A percentile compares a stretch with the other conserved stretches of the same genome.
Conservation (phyloP, 192 early-diverging fungal genomes). For the Linnemannia elongata region DNA sequence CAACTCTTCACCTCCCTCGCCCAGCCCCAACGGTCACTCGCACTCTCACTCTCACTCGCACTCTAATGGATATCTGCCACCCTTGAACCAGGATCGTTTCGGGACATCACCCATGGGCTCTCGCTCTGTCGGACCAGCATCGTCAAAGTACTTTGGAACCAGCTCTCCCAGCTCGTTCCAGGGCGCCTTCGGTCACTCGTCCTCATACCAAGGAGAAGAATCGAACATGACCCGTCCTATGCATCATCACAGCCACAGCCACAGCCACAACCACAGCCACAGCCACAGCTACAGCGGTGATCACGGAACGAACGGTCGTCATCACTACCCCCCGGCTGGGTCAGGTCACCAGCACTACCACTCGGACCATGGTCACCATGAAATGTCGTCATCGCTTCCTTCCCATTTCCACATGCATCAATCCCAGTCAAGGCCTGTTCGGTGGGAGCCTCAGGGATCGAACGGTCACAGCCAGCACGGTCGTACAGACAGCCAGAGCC, state of each 20-base stretch:
- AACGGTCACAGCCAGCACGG: slow-evolving; percentile 29
- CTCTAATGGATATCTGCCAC: slow-evolving; percentile 33
- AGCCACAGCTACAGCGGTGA: slow-evolving; percentile 29
- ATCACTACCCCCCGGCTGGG: slow-evolving; percentile 29
- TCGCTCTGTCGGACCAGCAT: slow-evolving; percentile 27
- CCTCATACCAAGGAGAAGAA: slow-evolving; percentile 33
- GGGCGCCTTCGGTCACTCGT: slow-evolving; percentile 22
- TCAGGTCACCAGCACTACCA: slow-evolving; percentile 34
- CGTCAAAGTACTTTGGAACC: slow-evolving; percentile 52
- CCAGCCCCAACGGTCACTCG: slow-evolving; percentile 37
- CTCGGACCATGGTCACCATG: slow-evolving; percentile 42
- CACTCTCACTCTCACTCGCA: slow-evolving; percentile 13
- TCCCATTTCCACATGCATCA: slow-evolving; percentile 44
- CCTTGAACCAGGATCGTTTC: slow-evolving; percentile 31
- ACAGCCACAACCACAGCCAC: slow-evolving; percentile 32
- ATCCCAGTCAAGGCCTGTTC: slow-evolving; percentile 35
- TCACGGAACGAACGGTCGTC: slow-evolving; percentile 11
- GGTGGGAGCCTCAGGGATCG: slow-evolving; percentile 41
- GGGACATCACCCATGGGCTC: slow-evolving; percentile 40
- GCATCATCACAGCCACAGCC: slow-evolving; percentile 40
- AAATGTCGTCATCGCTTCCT: slow-evolving; percentile 53
- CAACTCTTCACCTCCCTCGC: slow-evolving; percentile 50
- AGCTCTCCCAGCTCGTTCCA: slow-evolving; percentile 46
- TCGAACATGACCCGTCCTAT: slow-evolving; percentile 13
- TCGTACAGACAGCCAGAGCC: slow-evolving; percentile 38